These are phyloP conservation scores for Lablab purpureus DNA, from an alignment of 306 rosid species.

Conservation along the genomic window DNA sequence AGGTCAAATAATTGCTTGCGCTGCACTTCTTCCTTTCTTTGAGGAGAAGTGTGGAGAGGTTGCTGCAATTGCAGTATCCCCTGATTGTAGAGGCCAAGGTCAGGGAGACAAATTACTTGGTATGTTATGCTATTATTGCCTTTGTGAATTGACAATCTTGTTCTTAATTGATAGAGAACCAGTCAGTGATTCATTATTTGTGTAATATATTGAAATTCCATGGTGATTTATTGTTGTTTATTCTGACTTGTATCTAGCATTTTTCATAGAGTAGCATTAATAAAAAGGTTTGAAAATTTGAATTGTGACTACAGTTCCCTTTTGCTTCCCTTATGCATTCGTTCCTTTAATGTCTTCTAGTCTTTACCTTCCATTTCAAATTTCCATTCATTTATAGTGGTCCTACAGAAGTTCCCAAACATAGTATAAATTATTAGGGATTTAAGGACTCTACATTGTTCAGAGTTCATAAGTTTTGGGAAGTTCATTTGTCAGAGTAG, in stretches of 20 bases:
- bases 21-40: constrained; percentile 73
- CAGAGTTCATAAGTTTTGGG: neutral
- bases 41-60: constrained; percentile 85
- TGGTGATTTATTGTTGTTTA: neutral
- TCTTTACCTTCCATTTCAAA: constrained; percentile 22
- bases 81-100: constrained; percentile 85
- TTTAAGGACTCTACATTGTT: constrained; percentile 2
- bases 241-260: neutral
- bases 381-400: constrained; percentile 24
- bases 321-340: neutral
- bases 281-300: constrained; percentile 15
- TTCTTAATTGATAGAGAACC: constrained; percentile 6
- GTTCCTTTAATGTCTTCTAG: neutral
- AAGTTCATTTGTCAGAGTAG: neutral
- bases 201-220: constrained; percentile 2
- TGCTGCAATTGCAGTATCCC: constrained; percentile 82
- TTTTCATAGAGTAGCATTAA: neutral
- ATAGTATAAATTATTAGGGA: neutral
- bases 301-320: neutral
- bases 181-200: neutral
- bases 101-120: constrained; percentile 88
- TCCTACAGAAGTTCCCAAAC: neutral
- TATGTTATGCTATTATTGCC: constrained; percentile 44
- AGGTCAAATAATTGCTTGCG: constrained; percentile 86
- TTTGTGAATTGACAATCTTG: neutral